Percentiles rank a stretch among this genome's conserved stretches.
Conservation (phyloP, 1,284 basidiomycete genomes). For the Fistulinella staudtii region DNA sequence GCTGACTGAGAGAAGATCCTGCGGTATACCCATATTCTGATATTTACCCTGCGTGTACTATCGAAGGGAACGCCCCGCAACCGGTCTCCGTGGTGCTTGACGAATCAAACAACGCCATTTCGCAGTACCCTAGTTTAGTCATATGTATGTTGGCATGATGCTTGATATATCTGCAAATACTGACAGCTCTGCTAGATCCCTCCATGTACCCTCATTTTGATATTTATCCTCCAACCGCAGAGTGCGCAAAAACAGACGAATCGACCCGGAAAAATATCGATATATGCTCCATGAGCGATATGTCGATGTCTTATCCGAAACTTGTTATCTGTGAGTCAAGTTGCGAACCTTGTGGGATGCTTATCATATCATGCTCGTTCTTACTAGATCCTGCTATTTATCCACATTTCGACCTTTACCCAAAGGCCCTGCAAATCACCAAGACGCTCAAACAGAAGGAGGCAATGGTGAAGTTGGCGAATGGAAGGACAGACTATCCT, state of each 20-base stretch:
- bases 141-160: slow-evolving; percentile 23
- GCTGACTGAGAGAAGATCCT: slow-evolving; percentile 25
- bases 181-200: slow-evolving; percentile 33
- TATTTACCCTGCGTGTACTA: slow-evolving; percentile 24
- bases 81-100: slow-evolving; percentile 3
- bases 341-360: neutral
- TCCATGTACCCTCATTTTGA: slow-evolving; percentile 45
- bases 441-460: neutral
- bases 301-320: slow-evolving; percentile 16
- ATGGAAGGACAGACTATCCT: slow-evolving; percentile 37
- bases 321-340: slow-evolving; percentile 24
- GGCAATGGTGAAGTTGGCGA: slow-evolving; percentile 3
- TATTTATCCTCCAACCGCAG: slow-evolving; percentile 36
- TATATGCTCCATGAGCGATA: neutral
- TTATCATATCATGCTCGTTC: neutral
- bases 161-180: slow-evolving; percentile 2
- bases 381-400: slow-evolving; percentile 27
- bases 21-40: slow-evolving; percentile 27
- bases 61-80: slow-evolving; percentile 3
- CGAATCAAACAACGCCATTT: neutral
- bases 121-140: slow-evolving; percentile 16
- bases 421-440: slow-evolving; percentile 11
- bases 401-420: slow-evolving; percentile 31
- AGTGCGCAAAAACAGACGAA: neutral
- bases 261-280: neutral